Base-by-base conservation (phyloP, 1,284 basidiomycete species). In the Fomitopsis betulina region DNA sequence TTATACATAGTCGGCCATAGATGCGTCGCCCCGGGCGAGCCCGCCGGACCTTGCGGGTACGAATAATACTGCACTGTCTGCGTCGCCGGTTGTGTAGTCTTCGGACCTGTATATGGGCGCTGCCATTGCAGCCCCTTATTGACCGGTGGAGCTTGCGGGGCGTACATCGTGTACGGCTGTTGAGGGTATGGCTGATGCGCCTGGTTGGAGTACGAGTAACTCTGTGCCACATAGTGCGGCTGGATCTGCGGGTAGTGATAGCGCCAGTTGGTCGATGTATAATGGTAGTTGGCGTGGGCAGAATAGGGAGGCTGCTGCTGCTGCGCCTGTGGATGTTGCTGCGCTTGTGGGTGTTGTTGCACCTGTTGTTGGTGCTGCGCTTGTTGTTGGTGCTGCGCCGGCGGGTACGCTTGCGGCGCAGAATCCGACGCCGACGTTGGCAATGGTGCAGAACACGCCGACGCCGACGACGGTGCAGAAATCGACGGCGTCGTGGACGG, bases 231-330 rank as follows among this genome's bases (percentile, higher is more conserved):
- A 17, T 56, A 58, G 33, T 56, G 59, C 2, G 56, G 47, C 15
- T 35, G 43, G 2, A 57, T 19, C 19, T 58, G 58, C 3, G 58
- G 42, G 49, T 63, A 60, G 30, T 69, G 68, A 55, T 76, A 74
- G 9, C 71, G 60, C 73, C 73, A 74, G 17, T 68, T 62, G 4
- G 74, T 73, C 3, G 68, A 63, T 9, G 62, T 58, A 42, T 66
- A 71, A 19, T 65, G 32, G 53, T 61, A 53, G 13, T 65, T 57
- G 9, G 72, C 59, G 15, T 63, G 64, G 17, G 66, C 62, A 32
- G 59, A 64, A 57, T 71, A 69, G 30, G 66, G 13, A 5, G 45
- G 30, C 12, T 60, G 57, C 8, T 60, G 58, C 27, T 30, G 27
- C 27, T 30, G 27, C 8, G 27, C 8, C 27, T 13, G 59, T 25